These are phyloP conservation scores for Tylopilus subfusipes DNA, from an alignment of 768 basidiomycete genomes.

Conservation along the genomic window DNA sequence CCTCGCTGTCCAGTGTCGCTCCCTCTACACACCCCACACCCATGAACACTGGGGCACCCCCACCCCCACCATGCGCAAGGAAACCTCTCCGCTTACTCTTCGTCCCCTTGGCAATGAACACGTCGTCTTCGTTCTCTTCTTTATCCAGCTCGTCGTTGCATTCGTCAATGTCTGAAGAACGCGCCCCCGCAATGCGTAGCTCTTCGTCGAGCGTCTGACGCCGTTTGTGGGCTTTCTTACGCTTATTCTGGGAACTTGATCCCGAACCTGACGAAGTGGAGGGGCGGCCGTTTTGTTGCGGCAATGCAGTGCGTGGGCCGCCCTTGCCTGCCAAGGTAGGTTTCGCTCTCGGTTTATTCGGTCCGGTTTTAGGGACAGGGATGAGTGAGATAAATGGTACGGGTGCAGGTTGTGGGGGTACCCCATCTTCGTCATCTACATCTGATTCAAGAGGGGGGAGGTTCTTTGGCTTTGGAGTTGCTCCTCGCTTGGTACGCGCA, in stretches of 20 bases:
- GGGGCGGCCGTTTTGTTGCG: background rate
- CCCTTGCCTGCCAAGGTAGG: constrained; percentile 16
- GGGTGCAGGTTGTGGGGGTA: background rate
- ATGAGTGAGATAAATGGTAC: constrained; percentile 27
- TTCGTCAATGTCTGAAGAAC: constrained; percentile 30
- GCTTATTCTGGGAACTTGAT: constrained; percentile 16
- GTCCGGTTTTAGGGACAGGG: constrained; percentile 11
- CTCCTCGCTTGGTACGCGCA: constrained; percentile 39
- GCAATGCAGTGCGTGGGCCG: constrained; percentile 7
- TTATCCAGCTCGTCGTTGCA: constrained; percentile 36
- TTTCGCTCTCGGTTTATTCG: constrained; percentile 17
- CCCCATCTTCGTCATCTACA: constrained; percentile 27
- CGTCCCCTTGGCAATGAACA: constrained; percentile 53
- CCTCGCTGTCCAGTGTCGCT: constrained; percentile 33
- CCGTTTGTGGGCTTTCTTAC: constrained; percentile 25
- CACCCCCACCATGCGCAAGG: constrained; percentile 71
- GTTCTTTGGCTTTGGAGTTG: constrained; percentile 29
- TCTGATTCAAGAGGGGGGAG: constrained; percentile 15
- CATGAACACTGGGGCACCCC: constrained; percentile 68
- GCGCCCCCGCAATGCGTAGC: constrained; percentile 44
- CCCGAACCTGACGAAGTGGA: constrained; percentile 8
- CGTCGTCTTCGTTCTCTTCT: constrained; percentile 40
- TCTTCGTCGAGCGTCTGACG: constrained; percentile 68
- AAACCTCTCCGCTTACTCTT: constrained; percentile 56
- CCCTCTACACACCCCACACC: constrained; percentile 64